Conservation (phyloP, 495 filamentous ascomycete genomes). For the Rhizodiscina lignyota region DNA sequence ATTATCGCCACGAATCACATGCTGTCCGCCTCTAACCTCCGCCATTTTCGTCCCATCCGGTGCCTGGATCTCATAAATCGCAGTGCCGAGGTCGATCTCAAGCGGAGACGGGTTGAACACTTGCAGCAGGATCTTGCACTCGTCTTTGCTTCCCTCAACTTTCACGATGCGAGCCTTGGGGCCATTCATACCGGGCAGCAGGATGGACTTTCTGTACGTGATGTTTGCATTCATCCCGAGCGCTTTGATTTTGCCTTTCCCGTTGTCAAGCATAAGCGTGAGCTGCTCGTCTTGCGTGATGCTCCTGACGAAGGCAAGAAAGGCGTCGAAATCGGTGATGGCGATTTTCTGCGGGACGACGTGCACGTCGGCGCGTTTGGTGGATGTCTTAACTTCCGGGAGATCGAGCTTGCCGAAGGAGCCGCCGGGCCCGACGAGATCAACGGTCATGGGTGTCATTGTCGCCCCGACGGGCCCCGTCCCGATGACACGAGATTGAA, state of each 20-base stretch:
- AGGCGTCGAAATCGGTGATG: slow-evolving; percentile 11
- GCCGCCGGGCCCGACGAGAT: slow-evolving; percentile 14
- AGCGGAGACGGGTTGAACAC: slow-evolving; percentile 15
- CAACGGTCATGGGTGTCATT: slow-evolving; percentile 16
- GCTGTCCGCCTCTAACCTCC: not conserved
- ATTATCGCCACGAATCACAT: not conserved
- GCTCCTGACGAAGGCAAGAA: slow-evolving; percentile 11
- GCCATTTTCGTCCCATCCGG: slow-evolving; percentile 7
- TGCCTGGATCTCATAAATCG: slow-evolving; percentile 15
- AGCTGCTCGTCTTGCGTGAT: slow-evolving; percentile 6
- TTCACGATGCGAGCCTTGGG: not conserved
- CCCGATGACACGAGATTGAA: slow-evolving; percentile 12
- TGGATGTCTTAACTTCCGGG: slow-evolving; percentile 13
- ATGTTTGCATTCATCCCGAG: slow-evolving; percentile 6
- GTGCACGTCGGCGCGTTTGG: slow-evolving; percentile 9
- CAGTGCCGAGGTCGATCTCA: slow-evolving; percentile 19
- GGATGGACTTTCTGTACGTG: slow-evolving; percentile 15
- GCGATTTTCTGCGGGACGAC: slow-evolving; percentile 15
- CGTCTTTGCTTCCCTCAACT: not conserved
- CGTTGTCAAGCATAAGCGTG: slow-evolving; percentile 14
- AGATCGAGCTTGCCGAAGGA: slow-evolving; percentile 16
- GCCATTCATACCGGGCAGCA: slow-evolving; percentile 1
- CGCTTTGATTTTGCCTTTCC: slow-evolving; percentile 6
- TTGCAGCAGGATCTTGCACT: slow-evolving; percentile 6
- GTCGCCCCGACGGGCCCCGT: slow-evolving; percentile 14